Base-by-base conservation (phyloP, 1,284 basidiomycete genomes). In the Entoloma clypeatum region DNA sequence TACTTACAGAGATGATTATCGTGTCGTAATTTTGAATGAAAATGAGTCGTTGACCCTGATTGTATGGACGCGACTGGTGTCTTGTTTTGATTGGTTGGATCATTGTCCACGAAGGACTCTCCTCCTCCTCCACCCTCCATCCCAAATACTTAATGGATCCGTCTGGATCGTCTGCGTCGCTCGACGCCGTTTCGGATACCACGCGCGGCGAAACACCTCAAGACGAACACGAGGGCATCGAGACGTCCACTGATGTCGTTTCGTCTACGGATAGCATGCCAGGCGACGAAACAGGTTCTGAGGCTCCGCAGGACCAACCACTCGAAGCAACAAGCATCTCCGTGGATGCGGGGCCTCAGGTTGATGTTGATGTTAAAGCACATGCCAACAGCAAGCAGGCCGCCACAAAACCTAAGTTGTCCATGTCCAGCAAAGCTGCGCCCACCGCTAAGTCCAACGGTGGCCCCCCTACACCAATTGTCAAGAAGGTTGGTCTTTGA, bases 401-500 rank as follows among this genome's bases (percentile, higher is more conserved):
- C 26, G 16, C 44, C 7, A 40, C 43, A n/a, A 52, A 48, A 39
- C 34, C 42, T 30, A 57, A 57, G 39, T n/a, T 47, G 17, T 19
- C 44, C 27, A 40, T 54, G 31, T 48, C 65, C 26, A 56, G 61
- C 35, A 77, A 72, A 56, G 56, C 69, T 25, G n/a, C n/a, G n/a
- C 48, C 64, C 38, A 48, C 60, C 33, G 61, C 58, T 44, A 80
- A 76, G 60, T 48, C 62, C 19, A 72, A 66, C 49, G 65, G 62
- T 48, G 66, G 63, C 24, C 66, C 74, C 29, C 61, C 71, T 30
- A 74, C 76, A 25, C 73, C 77, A 38, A 59, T 71, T 13, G 79
- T 80, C 40, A 86, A 79, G 65, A 85, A 80, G 74, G 83, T 79
- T 53, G 43, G 71, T 69, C 16, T 18, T 25, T 51, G 55, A 52